These are phyloP conservation scores for Fomitopsis pinicola DNA, from an alignment of 1,284 basidiomycete genomes.

Conservation along the genomic window DNA sequence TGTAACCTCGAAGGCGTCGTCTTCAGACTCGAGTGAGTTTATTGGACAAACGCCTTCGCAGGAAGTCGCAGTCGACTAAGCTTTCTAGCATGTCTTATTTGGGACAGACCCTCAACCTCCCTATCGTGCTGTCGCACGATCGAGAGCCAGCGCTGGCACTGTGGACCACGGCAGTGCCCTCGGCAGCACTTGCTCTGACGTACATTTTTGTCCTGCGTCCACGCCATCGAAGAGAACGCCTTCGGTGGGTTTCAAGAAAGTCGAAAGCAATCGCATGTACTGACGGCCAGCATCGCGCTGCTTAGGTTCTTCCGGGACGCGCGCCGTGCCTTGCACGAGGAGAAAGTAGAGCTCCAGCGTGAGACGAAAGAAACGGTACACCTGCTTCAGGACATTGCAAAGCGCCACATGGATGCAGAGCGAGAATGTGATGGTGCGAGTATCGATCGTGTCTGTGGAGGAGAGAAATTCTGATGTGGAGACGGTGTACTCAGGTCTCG, in stretches of 20 bases:
- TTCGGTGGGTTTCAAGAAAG: slow-evolving; percentile 22
- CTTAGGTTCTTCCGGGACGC: slow-evolving; percentile 47
- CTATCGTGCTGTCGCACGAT: slow-evolving; percentile 31
- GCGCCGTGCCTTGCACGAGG: slow-evolving; percentile 49
- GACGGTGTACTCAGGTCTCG: slow-evolving; percentile 45
- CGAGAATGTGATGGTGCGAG: slow-evolving; percentile 26
- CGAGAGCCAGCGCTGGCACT: slow-evolving; percentile 25
- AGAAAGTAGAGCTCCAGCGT: slow-evolving; percentile 49
- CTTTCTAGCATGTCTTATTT: slow-evolving; percentile 27
- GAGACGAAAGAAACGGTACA: slow-evolving; percentile 51
- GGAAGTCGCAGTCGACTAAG: slow-evolving; percentile 1
- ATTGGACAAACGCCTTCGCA: slow-evolving; percentile 1
- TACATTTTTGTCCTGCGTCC: slow-evolving; percentile 32
- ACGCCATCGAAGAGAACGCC: slow-evolving; percentile 25
- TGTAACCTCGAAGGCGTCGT: slow-evolving; percentile 28
- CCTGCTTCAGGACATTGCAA: slow-evolving; percentile 42
- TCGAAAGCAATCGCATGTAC: background rate
- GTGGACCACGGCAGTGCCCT: slow-evolving; percentile 29
- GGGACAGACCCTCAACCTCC: slow-evolving; percentile 30
- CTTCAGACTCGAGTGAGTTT: slow-evolving; percentile 31
- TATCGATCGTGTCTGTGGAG: slow-evolving; percentile 4
- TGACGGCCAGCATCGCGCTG: background rate
- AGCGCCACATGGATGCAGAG: slow-evolving; percentile 40
- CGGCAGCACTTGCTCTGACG: slow-evolving; percentile 26
- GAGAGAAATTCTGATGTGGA: slow-evolving; percentile 21